Conservation (phyloP, 2,329 filamentous ascomycete species). For the Dothistroma septosporum region DNA sequence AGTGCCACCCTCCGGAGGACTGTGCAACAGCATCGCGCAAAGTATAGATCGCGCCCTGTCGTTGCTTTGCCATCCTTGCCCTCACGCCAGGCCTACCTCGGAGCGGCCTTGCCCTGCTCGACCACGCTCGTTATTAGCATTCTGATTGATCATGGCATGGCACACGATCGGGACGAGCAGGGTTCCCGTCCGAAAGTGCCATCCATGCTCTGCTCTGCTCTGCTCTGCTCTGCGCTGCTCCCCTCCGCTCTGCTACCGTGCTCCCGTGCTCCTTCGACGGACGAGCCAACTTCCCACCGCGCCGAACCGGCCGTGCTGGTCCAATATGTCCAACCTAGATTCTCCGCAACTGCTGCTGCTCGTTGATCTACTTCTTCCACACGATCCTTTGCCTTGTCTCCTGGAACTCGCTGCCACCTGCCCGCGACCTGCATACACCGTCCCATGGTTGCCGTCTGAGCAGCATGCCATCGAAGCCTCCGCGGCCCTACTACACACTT, state of each 20-base stretch:
- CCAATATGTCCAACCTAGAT: constrained; percentile 6
- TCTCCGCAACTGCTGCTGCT: constrained; percentile 9
- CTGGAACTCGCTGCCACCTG: neutral
- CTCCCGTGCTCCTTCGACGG: neutral
- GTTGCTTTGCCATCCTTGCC: neutral
- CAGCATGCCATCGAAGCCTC: neutral
- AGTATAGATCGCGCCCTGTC: neutral
- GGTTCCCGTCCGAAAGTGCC: constrained; percentile 4
- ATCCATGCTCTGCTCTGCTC: constrained; percentile 2
- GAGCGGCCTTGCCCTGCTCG: neutral
- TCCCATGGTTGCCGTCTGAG: constrained; percentile 1
- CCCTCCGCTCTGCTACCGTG: neutral
- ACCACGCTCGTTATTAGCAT: neutral
- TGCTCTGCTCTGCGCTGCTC: neutral
- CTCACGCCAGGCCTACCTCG: neutral
- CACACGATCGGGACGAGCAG: constrained; percentile 9
- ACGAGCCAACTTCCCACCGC: constrained; percentile 6
- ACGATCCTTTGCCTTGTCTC: constrained; percentile 2
- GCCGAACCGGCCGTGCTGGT: constrained; percentile 8
- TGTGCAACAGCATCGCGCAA: neutral
- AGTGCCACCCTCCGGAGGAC: too few species aligned
- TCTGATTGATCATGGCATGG: neutral
- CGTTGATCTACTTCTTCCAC: neutral
- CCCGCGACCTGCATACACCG: constrained; percentile 10
- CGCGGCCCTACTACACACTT: constrained; percentile 13